Evolutionary conservation across 352 stramenopile species (phyloP), one percentile per base, ranked within the genome.

Genomic region (Pythium scleroteichum): DNA sequence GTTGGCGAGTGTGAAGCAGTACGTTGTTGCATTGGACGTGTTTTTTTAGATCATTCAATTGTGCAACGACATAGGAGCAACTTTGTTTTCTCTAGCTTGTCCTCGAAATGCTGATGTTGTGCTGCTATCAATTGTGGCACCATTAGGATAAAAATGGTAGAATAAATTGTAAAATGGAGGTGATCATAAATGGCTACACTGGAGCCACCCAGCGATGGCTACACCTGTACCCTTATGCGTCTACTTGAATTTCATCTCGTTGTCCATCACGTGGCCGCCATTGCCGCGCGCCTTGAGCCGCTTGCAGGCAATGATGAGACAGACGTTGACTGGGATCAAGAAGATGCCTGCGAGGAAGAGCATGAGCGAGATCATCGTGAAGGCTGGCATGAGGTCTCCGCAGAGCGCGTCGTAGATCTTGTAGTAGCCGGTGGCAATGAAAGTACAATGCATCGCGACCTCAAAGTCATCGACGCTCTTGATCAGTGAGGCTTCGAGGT

Each of bases 341-440:
- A 88, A 88, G 23, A 90, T 47, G 9, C 75, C 81, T 19, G 71
- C 72, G 45, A 90, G 67, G 55, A 88, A 88, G 19, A 90, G 56
- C 76, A 87, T 84, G 66, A 90, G 73, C 35, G 81, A 78, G 62
- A 90, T 85, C 81, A 90, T 88, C 2, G 76, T 85, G 53, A 90
- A 74, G 24, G 78, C 63, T 41, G 81, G 78, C 69, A 87, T 81
- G 42, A 90, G 64, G n/a, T 87, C 63, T 16, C 68, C 68, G 22
- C 81, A 90, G 0, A 90, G 64, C 48, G 74, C 58, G 10, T 76
- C 33, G 64, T 80, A 87, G 49, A 90, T 76, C 1, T 58, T 35
- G 64, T 65, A 68, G 58, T 68, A 90, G n/a, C 75, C 69, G 35
- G 73, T 59, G 1, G 62, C 69, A 22, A 87, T 66, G 56, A 90